Evolutionary conservation across 129 eudicot species (phyloP), one percentile per base, ranked within the genome.

Genomic region (Escallonia rubra): DNA sequence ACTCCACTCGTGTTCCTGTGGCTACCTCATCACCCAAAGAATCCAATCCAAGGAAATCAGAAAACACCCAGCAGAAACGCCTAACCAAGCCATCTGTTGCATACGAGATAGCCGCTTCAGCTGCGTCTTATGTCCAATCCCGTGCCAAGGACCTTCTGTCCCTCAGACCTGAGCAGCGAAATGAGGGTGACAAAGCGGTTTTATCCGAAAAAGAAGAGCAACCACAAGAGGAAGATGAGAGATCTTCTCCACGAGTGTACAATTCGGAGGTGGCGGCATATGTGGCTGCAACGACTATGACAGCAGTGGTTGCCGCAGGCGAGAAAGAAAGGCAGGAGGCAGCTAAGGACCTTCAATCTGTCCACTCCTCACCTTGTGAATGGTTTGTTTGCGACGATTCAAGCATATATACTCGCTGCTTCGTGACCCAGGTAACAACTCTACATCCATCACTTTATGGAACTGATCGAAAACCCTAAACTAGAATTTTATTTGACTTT

Each of bases 321-420:
- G 94, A 90, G 74, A 73, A 83, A 57, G 85, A 90, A 64, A 90
- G 81, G 64, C 90, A 81, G 67, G 85, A 86, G 72, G 94, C 90
- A 41, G 94, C 96, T 16, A 86, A 49, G 67, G 81, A 84, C 52
- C 88, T 90, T 43, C 96, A 83, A 67, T 79, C 94, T 42, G 86
- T 81, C 65, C 85, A 83, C n/a, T 83, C 88, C 3, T 86, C 96
- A 4, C 94, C 96, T 47, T 90, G 94, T 51, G 90, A 90, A 64
- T 90, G 96, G 96, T 90, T 86, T 64, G 80, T 90, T 15, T 90
- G 96, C 48, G 96, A 90, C 71, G 96, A 86, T 75, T 47, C 86
- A 0, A 79, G 78, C 67, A 83, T 79, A 76, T 86, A 86, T 61
- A 90, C 96, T 66, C 87, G 96, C 11, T 77, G 84, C 63, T 90